Percentiles rank a stretch among this genome's conserved stretches.
Conservation (phyloP, 805 yeast species). For the Starmerella bombicola region DNA sequence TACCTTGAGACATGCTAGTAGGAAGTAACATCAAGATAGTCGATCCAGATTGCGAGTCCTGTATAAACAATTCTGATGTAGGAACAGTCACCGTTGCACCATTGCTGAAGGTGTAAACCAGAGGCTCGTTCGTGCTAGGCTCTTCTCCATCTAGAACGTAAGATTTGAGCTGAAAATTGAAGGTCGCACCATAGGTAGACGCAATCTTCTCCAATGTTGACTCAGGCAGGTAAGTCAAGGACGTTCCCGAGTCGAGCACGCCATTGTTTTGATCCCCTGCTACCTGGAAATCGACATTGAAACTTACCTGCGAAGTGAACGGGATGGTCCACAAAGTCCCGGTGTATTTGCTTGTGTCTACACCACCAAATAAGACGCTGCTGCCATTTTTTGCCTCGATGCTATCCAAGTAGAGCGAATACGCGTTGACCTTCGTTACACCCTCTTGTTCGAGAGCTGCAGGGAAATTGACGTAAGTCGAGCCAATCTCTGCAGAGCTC, state of each 20-base stretch:
- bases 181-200: conserved; percentile 11
- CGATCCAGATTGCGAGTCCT: not conserved
- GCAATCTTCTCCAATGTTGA: conserved; percentile 9
- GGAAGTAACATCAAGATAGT: conserved; percentile 15
- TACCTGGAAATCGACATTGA: conserved; percentile 16
- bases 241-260: conserved; percentile 43
- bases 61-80: conserved; percentile 23
- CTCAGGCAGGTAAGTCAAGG: conserved; percentile 36
- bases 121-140: conserved; percentile 6
- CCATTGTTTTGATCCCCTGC: conserved; percentile 8
- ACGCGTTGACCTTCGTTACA: conserved; percentile 31
- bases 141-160: conserved; percentile 4
- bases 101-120: conserved; percentile 18
- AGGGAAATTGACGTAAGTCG: conserved; percentile 28
- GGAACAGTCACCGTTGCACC: conserved; percentile 22
- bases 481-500: conserved; percentile 5
- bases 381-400: conserved; percentile 19
- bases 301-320: conserved; percentile 6
- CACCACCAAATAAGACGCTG: conserved; percentile 45
- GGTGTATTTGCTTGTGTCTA: conserved; percentile 47
- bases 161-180: not conserved
- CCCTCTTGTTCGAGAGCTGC: conserved; percentile 31
- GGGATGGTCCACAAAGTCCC: conserved; percentile 32
- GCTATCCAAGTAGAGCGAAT: conserved; percentile 36
- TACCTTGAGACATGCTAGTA: conserved; percentile 18